Conservation (phyloP, 257 asterid genomes). For the Fraxinus pennsylvanica region DNA sequence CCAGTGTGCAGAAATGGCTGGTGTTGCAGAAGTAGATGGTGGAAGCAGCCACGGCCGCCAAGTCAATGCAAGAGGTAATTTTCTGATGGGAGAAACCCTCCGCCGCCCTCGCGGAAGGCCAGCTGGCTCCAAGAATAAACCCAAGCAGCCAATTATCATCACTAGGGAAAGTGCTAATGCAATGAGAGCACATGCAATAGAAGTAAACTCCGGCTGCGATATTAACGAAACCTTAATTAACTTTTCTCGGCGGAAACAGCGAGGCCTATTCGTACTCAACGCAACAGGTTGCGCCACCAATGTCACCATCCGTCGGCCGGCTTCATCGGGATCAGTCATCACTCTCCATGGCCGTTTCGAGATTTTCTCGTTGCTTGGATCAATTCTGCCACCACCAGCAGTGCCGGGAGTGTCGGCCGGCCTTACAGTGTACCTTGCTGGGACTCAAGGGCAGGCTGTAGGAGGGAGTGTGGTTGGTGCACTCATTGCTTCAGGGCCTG, state of each 20-base stretch:
- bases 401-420: conserved; percentile 74
- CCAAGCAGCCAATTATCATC: conserved; percentile 89
- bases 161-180: conserved; percentile 83
- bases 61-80: conserved; percentile 22
- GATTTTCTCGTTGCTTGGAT: conserved; percentile 70
- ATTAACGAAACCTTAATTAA: conserved; percentile 49
- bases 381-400: conserved; percentile 86
- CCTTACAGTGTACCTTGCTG: conserved; percentile 72
- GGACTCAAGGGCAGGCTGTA: conserved; percentile 85
- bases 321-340: conserved; percentile 65
- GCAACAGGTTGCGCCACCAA: conserved; percentile 84
- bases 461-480: conserved; percentile 84
- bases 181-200: conserved; percentile 82
- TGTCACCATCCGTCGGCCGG: conserved; percentile 73
- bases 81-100: conserved; percentile 29
- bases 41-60: conserved; percentile 29
- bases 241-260: conserved; percentile 67
- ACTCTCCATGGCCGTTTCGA: conserved; percentile 83
- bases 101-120: conserved; percentile 89
- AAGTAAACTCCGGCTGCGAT: conserved; percentile 71
- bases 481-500: conserved; percentile 87
- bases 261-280: conserved; percentile 70
- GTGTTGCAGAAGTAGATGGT: conserved; percentile 43
- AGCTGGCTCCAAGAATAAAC: conserved; percentile 90
- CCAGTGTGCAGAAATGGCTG: conserved; percentile 42